Percentiles rank a stretch among this genome's conserved stretches.
Evolutionary conservation across 2,329 filamentous ascomycete genomes (phyloP).

Genomic region (Penicillium glabrum): DNA sequence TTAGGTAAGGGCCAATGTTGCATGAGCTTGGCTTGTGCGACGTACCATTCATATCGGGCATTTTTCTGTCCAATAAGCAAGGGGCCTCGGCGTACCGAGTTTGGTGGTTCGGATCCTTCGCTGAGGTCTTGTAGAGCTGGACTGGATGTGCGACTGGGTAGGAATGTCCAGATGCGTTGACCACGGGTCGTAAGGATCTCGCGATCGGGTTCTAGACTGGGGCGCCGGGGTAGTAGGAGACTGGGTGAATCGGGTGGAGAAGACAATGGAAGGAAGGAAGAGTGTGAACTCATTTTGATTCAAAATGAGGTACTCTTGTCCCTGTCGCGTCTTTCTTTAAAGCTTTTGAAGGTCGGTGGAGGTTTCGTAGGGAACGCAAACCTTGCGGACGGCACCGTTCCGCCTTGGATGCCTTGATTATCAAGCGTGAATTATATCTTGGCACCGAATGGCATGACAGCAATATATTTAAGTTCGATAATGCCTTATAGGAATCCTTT

Average conservation of each 20-base stretch:
- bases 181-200: constrained; percentile 40
- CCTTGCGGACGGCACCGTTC: neutral
- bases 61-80: constrained; percentile 81
- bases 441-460: no score
- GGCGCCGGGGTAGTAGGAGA: constrained; percentile 23
- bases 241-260: constrained; percentile 11
- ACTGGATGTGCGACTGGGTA: constrained; percentile 29
- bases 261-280: constrained; percentile 15
- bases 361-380: neutral
- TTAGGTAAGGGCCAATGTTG: neutral
- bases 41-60: constrained; percentile 73
- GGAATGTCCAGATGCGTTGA: constrained; percentile 35
- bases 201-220: constrained; percentile 35
- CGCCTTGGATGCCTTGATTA: neutral
- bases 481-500: no score
- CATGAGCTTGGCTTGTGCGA: neutral
- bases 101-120: constrained; percentile 5
- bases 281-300: constrained; percentile 12
- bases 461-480: no score
- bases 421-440: no score
- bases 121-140: constrained; percentile 17
- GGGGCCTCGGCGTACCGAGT: constrained; percentile 14
- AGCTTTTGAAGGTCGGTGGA: neutral
- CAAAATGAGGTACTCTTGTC: neutral
- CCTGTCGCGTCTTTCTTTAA: neutral